phyloP scores from a whole-genome alignment of 2,329 filamentous ascomycete species.

The Mycosphaerella sp. region DNA sequence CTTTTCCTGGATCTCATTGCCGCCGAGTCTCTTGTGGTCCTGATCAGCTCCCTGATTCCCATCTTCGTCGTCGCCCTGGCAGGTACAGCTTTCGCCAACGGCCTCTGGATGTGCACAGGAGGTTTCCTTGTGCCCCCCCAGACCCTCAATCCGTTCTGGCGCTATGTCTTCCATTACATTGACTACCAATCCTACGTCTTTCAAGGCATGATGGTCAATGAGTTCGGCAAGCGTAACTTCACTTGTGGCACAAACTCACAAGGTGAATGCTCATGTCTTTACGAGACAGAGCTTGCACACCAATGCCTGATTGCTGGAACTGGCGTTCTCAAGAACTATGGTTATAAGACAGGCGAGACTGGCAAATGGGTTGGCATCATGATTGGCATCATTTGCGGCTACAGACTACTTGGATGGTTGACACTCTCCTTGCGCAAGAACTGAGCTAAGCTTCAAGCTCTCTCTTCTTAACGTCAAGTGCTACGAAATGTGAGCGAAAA shows the following conservation, averaged over 20 bases:
- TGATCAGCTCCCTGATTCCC: slow-evolving; percentile 64
- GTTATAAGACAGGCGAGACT: slow-evolving; percentile 57
- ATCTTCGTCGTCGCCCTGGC: slow-evolving; percentile 74
- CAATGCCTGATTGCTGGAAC: slow-evolving; percentile 65
- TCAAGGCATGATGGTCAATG: slow-evolving; percentile 85
- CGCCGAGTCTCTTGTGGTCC: slow-evolving; percentile 72
- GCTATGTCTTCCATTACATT: slow-evolving; percentile 79
- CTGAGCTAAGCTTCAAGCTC: slow-evolving; percentile 10
- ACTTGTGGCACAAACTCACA: slow-evolving; percentile 45
- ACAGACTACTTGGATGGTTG: slow-evolving; percentile 62
- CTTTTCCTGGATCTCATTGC: slow-evolving; percentile 77
- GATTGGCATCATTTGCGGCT: slow-evolving; percentile 66
- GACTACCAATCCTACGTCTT: slow-evolving; percentile 82
- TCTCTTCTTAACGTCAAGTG: neutral
- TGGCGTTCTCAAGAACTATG: slow-evolving; percentile 63
- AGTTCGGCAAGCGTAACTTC: slow-evolving; percentile 62
- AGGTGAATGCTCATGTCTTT: slow-evolving; percentile 62
- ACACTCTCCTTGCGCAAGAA: slow-evolving; percentile 44
- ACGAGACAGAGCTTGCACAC: slow-evolving; percentile 53
- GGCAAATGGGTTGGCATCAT: slow-evolving; percentile 71
- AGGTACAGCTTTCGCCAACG: slow-evolving; percentile 74
- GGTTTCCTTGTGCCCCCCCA: slow-evolving; percentile 70
- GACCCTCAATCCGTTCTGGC: slow-evolving; percentile 72
- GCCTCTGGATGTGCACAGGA: slow-evolving; percentile 77
- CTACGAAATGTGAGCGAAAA: neutral